Percentiles rank a stretch among this genome's conserved stretches.
Evolutionary conservation across 768 basidiomycete species (phyloP).

Genomic region (Mycena amicta): DNA sequence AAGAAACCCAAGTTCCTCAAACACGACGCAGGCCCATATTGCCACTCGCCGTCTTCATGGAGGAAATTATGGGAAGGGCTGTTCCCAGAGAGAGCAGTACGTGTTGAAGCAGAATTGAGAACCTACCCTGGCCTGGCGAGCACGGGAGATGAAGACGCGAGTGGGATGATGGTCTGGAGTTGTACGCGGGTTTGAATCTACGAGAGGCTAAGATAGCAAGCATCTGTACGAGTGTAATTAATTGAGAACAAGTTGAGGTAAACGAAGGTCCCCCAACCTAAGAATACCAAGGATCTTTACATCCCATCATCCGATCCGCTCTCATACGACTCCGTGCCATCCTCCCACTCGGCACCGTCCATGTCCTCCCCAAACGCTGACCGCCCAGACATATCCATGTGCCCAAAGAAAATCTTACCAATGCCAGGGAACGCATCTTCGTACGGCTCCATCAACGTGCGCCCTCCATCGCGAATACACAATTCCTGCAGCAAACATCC

Average conservation of each 20-base stretch:
- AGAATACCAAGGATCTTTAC: no score
- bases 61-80: neutral
- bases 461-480: neutral
- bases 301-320: no score
- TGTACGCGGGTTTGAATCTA: neutral
- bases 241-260: no score
- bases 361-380: neutral
- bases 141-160: neutral
- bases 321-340: neutral
- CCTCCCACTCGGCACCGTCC: neutral
- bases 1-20: no score
- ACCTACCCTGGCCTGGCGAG: neutral
- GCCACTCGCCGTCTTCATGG: constrained; percentile 30
- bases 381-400: neutral
- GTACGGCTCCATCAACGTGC: neutral
- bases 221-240: no score
- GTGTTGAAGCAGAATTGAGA: neutral
- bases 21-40: constrained; percentile 28
- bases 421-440: neutral
- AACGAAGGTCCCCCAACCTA: no score
- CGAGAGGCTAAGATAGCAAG: no score
- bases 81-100: neutral
- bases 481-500: neutral
- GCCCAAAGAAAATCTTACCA: neutral
- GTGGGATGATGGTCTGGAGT: neutral